phyloP scores from a whole-genome alignment of 495 filamentous ascomycete genomes.

The Aspergillus leporis region DNA sequence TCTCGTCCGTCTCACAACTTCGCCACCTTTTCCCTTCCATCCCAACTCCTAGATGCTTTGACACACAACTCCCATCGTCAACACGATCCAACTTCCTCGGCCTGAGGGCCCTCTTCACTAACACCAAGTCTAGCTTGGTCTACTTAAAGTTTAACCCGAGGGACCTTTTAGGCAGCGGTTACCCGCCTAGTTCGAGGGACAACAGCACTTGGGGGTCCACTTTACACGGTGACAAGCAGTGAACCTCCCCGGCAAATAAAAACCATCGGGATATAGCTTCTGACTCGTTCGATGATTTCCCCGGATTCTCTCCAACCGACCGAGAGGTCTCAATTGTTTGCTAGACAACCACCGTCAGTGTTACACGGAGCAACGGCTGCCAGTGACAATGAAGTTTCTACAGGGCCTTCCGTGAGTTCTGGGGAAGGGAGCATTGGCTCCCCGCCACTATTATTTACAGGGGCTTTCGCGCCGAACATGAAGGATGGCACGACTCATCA shows the following conservation, averaged over 20 bases:
- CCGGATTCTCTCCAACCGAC: slow-evolving; percentile 26
- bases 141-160: slow-evolving; percentile 18
- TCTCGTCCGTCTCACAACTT: background rate
- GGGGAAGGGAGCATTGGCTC: slow-evolving; percentile 13
- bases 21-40: background rate
- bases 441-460: slow-evolving; percentile 9
- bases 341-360: slow-evolving; percentile 14
- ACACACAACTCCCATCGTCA: background rate
- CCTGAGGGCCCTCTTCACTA: slow-evolving; percentile 1
- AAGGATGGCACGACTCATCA: slow-evolving; percentile 17
- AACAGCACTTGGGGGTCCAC: background rate
- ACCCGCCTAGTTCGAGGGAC: background rate
- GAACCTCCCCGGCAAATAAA: background rate
- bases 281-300: slow-evolving; percentile 28
- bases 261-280: background rate
- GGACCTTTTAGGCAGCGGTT: slow-evolving; percentile 1
- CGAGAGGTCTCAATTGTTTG: slow-evolving; percentile 26
- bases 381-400: slow-evolving; percentile 22
- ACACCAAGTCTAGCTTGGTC: slow-evolving; percentile 11
- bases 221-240: background rate
- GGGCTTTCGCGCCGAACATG: slow-evolving; percentile 5
- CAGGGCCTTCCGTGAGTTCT: slow-evolving; percentile 15
- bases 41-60: background rate
- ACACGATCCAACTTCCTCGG: background rate
- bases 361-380: slow-evolving; percentile 25